Percentiles rank a stretch among this genome's conserved stretches.
These are phyloP conservation scores for Arachis stenosperma DNA, from an alignment of 306 rosid species.

Conservation along the genomic window DNA sequence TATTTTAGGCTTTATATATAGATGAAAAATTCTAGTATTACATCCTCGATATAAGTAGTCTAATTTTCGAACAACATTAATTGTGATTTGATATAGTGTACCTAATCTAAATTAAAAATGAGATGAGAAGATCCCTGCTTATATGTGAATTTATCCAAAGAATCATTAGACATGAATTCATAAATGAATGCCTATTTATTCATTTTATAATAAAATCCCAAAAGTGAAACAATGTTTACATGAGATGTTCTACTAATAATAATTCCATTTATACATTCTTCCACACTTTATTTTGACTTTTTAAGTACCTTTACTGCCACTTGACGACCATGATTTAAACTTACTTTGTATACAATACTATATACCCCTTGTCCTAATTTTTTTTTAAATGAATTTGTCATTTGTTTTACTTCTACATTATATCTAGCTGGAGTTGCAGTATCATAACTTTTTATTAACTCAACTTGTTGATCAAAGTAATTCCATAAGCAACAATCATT, in stretches of 20 bases:
- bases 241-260: conserved; percentile 52
- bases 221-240: conserved; percentile 49
- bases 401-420: conserved; percentile 17
- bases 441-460: neutral
- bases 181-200: conserved; percentile 49
- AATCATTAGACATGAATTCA: conserved; percentile 51
- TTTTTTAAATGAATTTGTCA: conserved; percentile 42
- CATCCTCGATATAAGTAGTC: too few species aligned
- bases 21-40: too few species aligned
- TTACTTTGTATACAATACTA: conserved; percentile 52
- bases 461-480: neutral
- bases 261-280: conserved; percentile 54
- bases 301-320: conserved; percentile 49
- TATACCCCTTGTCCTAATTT: conserved; percentile 50
- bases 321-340: conserved; percentile 35
- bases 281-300: conserved; percentile 36
- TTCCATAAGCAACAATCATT: too few species aligned
- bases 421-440: neutral
- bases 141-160: conserved; percentile 46
- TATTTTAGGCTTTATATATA: too few species aligned
- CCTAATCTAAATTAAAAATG: conserved; percentile 32
- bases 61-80: too few species aligned
- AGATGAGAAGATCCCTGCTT: neutral
- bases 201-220: conserved; percentile 44
- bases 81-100: neutral